A percentile compares a stretch with the other conserved stretches of the same genome.
Evolutionary conservation across 768 basidiomycete genomes (phyloP).

Genomic region (Sarcodon aspratus): DNA sequence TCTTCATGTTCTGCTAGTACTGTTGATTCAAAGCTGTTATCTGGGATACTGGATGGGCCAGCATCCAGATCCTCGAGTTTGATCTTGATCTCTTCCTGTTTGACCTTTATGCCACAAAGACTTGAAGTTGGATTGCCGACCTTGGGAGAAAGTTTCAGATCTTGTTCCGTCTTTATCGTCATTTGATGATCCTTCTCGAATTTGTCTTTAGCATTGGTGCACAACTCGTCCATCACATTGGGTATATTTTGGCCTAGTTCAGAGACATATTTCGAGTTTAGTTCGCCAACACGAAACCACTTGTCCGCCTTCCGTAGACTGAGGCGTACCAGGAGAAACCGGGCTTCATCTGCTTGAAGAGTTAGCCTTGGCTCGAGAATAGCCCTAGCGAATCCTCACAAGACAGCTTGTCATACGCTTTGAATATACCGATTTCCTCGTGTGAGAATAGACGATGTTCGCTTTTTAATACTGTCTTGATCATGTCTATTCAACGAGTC

Average conservation of each 20-base stretch:
- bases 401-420: constrained; percentile 29
- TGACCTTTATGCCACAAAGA: background rate
- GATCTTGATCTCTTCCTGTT: constrained; percentile 6
- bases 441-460: constrained; percentile 42
- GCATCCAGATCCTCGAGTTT: constrained; percentile 1
- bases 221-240: constrained; percentile 34
- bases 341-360: constrained; percentile 31
- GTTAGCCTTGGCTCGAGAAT: background rate
- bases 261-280: constrained; percentile 24
- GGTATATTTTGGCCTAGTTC: constrained; percentile 30
- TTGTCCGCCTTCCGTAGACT: constrained; percentile 46
- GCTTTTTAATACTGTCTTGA: constrained; percentile 34
- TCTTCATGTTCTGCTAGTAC: constrained; percentile 29
- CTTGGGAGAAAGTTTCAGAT: background rate
- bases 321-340: constrained; percentile 53
- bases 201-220: constrained; percentile 9
- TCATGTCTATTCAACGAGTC: constrained; percentile 32
- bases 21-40: constrained; percentile 6
- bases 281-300: constrained; percentile 36
- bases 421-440: constrained; percentile 33
- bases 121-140: background rate
- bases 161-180: background rate
- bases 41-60: constrained; percentile 2
- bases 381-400: constrained; percentile 29
- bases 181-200: background rate